Percentiles rank a stretch among this genome's conserved stretches.
Evolutionary conservation across 2,329 filamentous ascomycete genomes (phyloP).

Genomic region (Fusarium sp.): DNA sequence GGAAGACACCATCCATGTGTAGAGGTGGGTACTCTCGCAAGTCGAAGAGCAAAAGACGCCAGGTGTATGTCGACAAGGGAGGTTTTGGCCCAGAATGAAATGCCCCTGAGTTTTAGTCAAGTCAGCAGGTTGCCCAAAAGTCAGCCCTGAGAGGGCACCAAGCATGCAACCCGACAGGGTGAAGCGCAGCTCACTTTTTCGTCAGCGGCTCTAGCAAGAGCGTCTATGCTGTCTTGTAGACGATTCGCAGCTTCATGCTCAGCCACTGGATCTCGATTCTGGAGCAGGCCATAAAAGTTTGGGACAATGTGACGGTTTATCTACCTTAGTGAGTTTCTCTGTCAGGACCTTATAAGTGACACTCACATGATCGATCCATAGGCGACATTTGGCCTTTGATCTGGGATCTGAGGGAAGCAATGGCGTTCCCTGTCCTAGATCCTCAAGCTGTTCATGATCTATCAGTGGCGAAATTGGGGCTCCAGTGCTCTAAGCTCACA

Average conservation of each 20-base stretch:
- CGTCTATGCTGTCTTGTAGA: slow-evolving; percentile 73
- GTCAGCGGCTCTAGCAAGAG: slow-evolving; percentile 62
- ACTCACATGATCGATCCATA: slow-evolving; percentile 83
- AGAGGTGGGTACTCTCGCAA: slow-evolving; percentile 73
- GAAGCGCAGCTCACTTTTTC: slow-evolving; percentile 51
- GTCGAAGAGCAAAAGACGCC: slow-evolving; percentile 78
- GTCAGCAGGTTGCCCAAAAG: neutral
- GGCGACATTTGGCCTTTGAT: slow-evolving; percentile 76
- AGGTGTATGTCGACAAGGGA: slow-evolving; percentile 79
- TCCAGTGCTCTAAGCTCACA: slow-evolving; percentile 58
- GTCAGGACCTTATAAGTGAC: neutral
- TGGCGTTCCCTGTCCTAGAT: slow-evolving; percentile 69
- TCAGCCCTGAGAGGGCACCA: neutral
- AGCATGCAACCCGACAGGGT: slow-evolving; percentile 1
- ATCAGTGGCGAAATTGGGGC: neutral
- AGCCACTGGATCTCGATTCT: slow-evolving; percentile 69
- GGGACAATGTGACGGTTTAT: slow-evolving; percentile 83
- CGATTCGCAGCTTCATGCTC: slow-evolving; percentile 70
- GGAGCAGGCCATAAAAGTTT: slow-evolving; percentile 78
- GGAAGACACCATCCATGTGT: slow-evolving; percentile 75
- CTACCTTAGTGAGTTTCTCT: slow-evolving; percentile 53
- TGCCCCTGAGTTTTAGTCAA: slow-evolving; percentile 62
- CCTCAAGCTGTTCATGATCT: slow-evolving; percentile 69
- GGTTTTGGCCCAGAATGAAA: slow-evolving; percentile 70
- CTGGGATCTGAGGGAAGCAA: slow-evolving; percentile 75